Conservation (phyloP, 768 basidiomycete genomes). For the Trichaptum fuscoviolaceum region DNA sequence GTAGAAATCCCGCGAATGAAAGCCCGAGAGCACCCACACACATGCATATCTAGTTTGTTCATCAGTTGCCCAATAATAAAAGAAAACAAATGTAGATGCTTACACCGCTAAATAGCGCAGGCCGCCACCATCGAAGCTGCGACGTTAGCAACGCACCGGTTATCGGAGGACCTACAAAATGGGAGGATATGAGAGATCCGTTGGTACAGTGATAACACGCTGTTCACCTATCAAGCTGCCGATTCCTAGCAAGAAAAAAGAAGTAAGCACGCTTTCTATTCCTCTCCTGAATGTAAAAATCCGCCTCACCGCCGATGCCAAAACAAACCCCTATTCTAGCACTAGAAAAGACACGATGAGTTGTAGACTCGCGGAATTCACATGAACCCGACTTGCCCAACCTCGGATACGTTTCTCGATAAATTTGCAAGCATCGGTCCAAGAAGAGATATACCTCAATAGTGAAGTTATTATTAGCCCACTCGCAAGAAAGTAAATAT, state of each 20-base stretch:
- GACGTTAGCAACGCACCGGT: slow-evolving; percentile 50
- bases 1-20: neutral
- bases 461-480: neutral
- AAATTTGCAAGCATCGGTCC: neutral
- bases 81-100: neutral
- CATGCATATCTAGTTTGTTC: neutral
- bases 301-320: slow-evolving; percentile 23
- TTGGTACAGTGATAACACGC: neutral
- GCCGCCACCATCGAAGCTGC: slow-evolving; percentile 53
- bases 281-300: neutral
- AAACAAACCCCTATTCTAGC: slow-evolving; percentile 5
- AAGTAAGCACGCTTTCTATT: neutral
- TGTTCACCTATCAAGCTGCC: neutral
- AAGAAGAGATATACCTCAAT: neutral
- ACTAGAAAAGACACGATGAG: neutral
- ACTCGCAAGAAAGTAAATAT: neutral
- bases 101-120: slow-evolving; percentile 48
- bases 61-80: neutral
- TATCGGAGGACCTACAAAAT: slow-evolving; percentile 44
- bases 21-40: neutral
- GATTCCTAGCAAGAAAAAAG: neutral
- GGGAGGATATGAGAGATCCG: neutral
- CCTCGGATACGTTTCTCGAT: slow-evolving; percentile 1
- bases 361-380: neutral
- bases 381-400: neutral